These are phyloP conservation scores for Schrenkiella parvula DNA, from an alignment of 345 rosid species.

Conservation along the genomic window DNA sequence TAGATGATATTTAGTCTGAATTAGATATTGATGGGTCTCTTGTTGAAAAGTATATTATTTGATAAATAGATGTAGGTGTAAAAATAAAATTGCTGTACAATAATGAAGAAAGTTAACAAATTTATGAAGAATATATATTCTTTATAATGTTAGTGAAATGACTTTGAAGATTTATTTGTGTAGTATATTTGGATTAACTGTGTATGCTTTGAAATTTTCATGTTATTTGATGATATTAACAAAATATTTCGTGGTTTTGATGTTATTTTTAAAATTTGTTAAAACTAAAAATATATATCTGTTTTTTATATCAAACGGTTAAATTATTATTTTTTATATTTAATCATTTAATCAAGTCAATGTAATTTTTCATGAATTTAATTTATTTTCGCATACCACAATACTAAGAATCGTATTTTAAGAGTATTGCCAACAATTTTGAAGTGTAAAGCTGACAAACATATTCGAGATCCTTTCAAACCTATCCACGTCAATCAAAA, in stretches of 20 bases:
- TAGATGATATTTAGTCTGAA: slow-evolving; percentile 12
- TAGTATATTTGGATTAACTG: background rate
- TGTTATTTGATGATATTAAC: background rate
- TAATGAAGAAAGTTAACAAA: slow-evolving; percentile 7
- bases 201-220: background rate
- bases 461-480: no score
- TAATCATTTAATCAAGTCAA: no score
- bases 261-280: no score
- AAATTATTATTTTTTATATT: no score
- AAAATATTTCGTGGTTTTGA: background rate
- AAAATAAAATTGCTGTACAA: background rate
- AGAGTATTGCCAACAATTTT: no score
- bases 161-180: background rate
- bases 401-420: no score
- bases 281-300: no score
- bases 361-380: no score
- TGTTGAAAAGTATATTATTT: slow-evolving; percentile 5
- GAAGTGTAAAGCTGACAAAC: no score
- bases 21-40: background rate
- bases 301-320: no score
- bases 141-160: background rate
- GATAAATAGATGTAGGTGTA: slow-evolving; percentile 13
- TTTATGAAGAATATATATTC: background rate
- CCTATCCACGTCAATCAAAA: no score
- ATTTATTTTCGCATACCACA: no score